Base-by-base conservation (phyloP, 331 rosid species). In the Dryas integrifolia region DNA sequence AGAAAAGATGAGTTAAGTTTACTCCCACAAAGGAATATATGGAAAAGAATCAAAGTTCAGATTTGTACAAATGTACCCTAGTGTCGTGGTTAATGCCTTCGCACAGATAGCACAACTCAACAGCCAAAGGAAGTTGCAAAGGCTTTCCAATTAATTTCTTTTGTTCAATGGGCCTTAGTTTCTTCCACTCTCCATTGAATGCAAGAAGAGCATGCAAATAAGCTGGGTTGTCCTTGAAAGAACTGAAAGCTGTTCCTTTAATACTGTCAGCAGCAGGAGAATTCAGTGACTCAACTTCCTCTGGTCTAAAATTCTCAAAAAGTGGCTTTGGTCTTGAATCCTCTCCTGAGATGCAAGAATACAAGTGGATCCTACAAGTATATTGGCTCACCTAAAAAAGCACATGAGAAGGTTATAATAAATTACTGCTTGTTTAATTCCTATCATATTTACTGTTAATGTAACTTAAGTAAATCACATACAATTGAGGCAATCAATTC, bases 311-410 rank as follows among this genome's bases (percentile, higher is more conserved):
- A 88, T 77, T 94, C 82, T 86, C 83, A 82, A 77, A 77, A 62
- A 94, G 88, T 79, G 96, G 98, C 72, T 70, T 87, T 56, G 98
- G 98, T 82, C 96, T 83, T 65, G 70, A 55, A 83, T 94, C 97
- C 68, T 78, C 82, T 73, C 91, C 96, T 60, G 86, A 74, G 82
- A 82, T 48, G 86, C 98, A 91, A 77, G 91, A 65, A 82, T 89
- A 94, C 87, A 91, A 77, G 91, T 94, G 98, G 82, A 94, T 80
- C 87, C 98, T 86, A 81, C 90, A 96, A 0, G 97, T 91, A 64
- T 94, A 91, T 68, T 87, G 90, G 84, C 98, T 94, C 69, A 94
- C 92, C 98, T 93, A 82, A 72, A 79, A 71, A 48, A 30, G 71
- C 53, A 82, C 16, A 65, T 5, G 78, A 79, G 70, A 57, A 62